Base-by-base conservation (phyloP, 2,329 filamentous ascomycete genomes). In the Raffaelea arxii region DNA sequence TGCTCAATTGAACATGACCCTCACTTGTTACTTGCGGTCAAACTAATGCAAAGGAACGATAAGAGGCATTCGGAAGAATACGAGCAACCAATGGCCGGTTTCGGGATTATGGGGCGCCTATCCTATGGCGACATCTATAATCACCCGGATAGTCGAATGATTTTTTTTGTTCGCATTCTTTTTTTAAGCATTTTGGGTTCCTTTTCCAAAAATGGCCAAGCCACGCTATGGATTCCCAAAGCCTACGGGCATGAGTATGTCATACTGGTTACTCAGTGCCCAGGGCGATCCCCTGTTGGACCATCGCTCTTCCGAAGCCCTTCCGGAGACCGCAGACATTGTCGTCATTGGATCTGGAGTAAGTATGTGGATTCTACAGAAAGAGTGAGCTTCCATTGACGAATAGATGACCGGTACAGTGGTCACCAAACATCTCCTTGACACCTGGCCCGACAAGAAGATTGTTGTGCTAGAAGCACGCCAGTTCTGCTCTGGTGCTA, bases 251-350 rank as follows among this genome's bases (percentile, higher is more conserved):
- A 24, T 16, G 19, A 41, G 38, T 6, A 25, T 46, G 25, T 46
- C 44, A n/a, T 41, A 46, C 44, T 46, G 44, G 44, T 39, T 46
- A n/a, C 44, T 25, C 19, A 37, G 44, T 22, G 44, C 30, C 2
- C 38, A 37, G 16, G 25, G 44, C 22, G 27, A 46, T 23, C 16
- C 21, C 14, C 30, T 46, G 14, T 39, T 46, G 2, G 25, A 46
- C 21, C 22, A 46, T 27, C 44, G 38, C 3, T 41, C 44, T 16
- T 36, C 27, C 9, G 3, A 19, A 4, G 12, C 16, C 6, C 37
- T 46, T 25, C 44, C 44, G 2, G 27, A 35, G 21, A 19, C 30
- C 4, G 44, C 38, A 1, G 38, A 46, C 18, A 46, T 37, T 36
- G 44, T 46, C 5, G 22, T 46, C 11, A 41, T 46, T 11, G 44